Evolutionary conservation across 768 basidiomycete genomes (phyloP), one percentile per base, ranked within the genome.

Genomic region (Lactarius evosmus): DNA sequence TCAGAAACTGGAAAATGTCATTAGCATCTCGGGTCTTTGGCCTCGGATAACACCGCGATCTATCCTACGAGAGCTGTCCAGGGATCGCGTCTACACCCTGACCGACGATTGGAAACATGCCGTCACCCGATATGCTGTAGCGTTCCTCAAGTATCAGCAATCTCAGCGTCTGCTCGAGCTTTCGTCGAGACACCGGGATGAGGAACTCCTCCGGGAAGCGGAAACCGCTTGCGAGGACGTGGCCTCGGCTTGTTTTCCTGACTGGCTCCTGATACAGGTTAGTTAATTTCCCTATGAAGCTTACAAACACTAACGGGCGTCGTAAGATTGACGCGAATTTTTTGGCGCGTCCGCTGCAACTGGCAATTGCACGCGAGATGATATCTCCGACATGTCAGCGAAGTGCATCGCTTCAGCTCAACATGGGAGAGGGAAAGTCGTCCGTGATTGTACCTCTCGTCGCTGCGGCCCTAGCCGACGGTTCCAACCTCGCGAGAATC

Each of bases 381-480:
- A 79, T 81, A 22, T 59, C 68, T 0, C 82, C 84, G 0, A 61
- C 60, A 0, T 75, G 70, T 0, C 61, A 63, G 1, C 17, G 66
- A 11, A 85, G 80, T 55, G 77, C 78, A 0, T 70, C 75, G 5
- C 71, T 80, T 33, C 83, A 84, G 44, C 77, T 84, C 22, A 83
- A 85, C 52, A 85, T 85, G 83, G 83, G 83, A 2, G 83, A 85
- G 60, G 84, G 83, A 1, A 83, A 85, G 63, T 78, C 80, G 12
- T 75, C 77, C 5, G 81, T 82, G 3, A 85, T 85, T 27, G 76
- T 84, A 2, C 83, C 83, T 0, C 72, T 83, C 32, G 71, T 76
- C 1, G 73, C 74, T 0, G 66, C 75, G 5, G 67, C 69, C 2
- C 73, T 85, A 11, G 78, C 83, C 0, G 73, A 84, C 65, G 76